Evolutionary conservation across 441 rosid genomes (phyloP), one percentile per base, ranked within the genome.

Genomic region (Heliophila coronopifolia): DNA sequence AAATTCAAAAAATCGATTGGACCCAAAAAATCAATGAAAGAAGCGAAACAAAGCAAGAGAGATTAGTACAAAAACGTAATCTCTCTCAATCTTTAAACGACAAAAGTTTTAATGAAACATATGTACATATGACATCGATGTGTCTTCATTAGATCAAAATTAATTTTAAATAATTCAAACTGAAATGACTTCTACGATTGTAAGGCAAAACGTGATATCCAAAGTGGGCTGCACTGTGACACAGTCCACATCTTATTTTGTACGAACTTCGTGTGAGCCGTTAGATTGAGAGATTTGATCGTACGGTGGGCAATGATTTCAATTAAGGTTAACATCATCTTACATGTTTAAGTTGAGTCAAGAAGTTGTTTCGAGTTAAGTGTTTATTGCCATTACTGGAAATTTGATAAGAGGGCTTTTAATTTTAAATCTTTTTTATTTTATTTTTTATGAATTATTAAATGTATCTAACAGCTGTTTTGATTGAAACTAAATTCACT

Each of bases 311-410:
- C 25, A 47, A 49, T 41, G 58, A 11, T 26, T 41, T 56, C 31
- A 56, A 34, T 49, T 44, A 31, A 65, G 54, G 75, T 73, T 67
- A 40, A 45, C 73, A 51, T 73, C 81, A 73, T 38, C 66, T 74
- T 80, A 72, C 81, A 68, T 73, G 70, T 78, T 76, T 72, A 59
- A 58, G 83, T 71, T 68, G 56, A 78, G 81, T 72, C 83, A 76
- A 74, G 65, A 47, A 57, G 59, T 64, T 64, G 63, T 71, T 71
- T 66, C 79, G 48, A 66, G 59, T 58, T 54, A 47, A 74, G 69
- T 49, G 61, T 68, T 56, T 56, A 56, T 47, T 76, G 56, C 84
- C 67, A 55, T 54, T 58, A 54, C 68, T 54, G 71, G 85, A 30
- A 76, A 76, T 36, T 56, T 50, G 69, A 71, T 68, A 59, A 40